phyloP scores from a whole-genome alignment of 2,329 filamentous ascomycete species.

The Fusarium sp. region DNA sequence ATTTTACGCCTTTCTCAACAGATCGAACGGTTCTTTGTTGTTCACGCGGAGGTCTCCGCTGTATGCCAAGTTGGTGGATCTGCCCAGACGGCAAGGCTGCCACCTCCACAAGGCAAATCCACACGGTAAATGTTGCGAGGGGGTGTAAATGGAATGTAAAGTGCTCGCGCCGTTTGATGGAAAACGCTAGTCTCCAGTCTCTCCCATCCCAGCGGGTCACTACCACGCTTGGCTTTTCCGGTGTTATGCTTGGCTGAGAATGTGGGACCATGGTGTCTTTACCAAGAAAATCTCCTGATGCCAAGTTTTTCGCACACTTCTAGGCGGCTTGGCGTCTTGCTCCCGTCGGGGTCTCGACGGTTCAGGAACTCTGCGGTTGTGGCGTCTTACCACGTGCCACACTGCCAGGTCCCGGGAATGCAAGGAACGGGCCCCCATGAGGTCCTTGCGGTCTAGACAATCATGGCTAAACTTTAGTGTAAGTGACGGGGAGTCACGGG shows the following conservation, averaged over 20 bases:
- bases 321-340: not conserved
- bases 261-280: not conserved
- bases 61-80: not conserved
- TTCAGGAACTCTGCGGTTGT: not conserved
- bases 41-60: not conserved
- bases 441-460: not conserved
- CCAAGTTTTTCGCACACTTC: not conserved
- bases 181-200: not conserved
- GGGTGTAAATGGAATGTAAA: not conserved
- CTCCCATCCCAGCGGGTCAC: not conserved
- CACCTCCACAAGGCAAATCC: not conserved
- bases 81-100: not conserved
- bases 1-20: not conserved
- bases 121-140: not conserved
- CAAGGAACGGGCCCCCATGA: not conserved
- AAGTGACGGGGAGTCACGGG: not conserved
- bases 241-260: not conserved
- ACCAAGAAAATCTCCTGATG: not conserved
- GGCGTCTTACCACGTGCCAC: not conserved
- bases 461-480: not conserved
- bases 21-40: not conserved
- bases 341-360: not conserved
- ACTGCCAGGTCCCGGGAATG: not conserved
- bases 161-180: not conserved
- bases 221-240: not conserved